A percentile compares a stretch with the other conserved stretches of the same genome.
phyloP scores from a whole-genome alignment of 371 early-diverging fungal genomes.

The Mortierella polycephala region DNA sequence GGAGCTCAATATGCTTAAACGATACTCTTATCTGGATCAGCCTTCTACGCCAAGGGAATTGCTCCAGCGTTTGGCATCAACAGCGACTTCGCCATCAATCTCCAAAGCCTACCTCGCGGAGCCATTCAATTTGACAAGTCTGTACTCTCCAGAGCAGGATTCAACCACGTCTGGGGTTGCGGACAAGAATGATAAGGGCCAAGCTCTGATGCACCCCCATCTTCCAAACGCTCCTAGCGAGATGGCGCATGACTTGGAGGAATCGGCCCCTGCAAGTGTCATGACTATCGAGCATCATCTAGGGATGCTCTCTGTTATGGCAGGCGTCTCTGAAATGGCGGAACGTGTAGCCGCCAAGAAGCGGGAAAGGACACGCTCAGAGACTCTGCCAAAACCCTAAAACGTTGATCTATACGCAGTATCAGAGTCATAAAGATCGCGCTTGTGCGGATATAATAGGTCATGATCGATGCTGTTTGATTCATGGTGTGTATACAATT shows the following conservation, averaged over 20 bases:
- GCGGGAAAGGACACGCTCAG: constrained; percentile 39
- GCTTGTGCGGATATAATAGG: too few relatives aligned
- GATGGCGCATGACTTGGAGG: constrained; percentile 11
- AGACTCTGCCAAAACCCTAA: constrained; percentile 25
- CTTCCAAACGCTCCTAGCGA: constrained; percentile 34
- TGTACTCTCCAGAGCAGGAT: not conserved
- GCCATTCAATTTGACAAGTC: too few relatives aligned
- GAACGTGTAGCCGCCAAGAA: constrained; percentile 54
- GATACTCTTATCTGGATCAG: constrained; percentile 54
- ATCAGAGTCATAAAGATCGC: too few relatives aligned
- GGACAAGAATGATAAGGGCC: constrained; percentile 14
- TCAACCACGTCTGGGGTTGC: not conserved
- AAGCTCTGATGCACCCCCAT: constrained; percentile 42
- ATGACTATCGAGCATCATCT: constrained; percentile 54
- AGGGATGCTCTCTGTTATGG: constrained; percentile 48
- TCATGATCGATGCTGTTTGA: too few relatives aligned
- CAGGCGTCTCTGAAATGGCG: constrained; percentile 53
- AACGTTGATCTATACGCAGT: not conserved
- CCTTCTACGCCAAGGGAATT: constrained; percentile 42
- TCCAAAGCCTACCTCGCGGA: not conserved
- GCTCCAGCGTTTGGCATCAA: constrained; percentile 49
- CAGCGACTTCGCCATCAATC: constrained; percentile 34
- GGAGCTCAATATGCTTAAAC: constrained; percentile 72
- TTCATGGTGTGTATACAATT: too few relatives aligned
- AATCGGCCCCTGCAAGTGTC: constrained; percentile 29